These are phyloP conservation scores for Paxillus rubicundulus DNA, from an alignment of 768 basidiomycete species.

Conservation along the genomic window DNA sequence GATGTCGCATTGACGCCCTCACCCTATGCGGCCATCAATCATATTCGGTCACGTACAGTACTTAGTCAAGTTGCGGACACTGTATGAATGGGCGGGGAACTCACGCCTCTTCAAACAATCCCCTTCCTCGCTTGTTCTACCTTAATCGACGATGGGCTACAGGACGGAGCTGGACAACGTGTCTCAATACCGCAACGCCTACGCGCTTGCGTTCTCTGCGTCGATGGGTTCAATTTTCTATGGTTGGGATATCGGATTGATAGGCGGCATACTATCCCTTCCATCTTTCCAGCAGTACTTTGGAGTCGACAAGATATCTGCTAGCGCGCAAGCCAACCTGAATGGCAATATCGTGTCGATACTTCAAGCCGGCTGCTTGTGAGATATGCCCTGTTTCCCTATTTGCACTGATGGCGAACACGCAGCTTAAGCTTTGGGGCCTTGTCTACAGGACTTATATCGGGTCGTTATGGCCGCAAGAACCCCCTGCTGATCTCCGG, in stretches of 20 bases:
- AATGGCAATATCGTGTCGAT: constrained; percentile 53
- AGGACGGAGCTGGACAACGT: constrained; percentile 22
- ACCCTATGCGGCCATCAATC: neutral
- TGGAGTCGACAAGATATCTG: constrained; percentile 39
- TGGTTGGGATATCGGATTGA: constrained; percentile 50
- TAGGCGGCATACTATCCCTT: constrained; percentile 48
- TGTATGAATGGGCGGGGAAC: neutral
- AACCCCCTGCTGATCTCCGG: constrained; percentile 44
- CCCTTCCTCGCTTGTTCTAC: neutral
- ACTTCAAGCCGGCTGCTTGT: constrained; percentile 50
- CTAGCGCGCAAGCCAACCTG: constrained; percentile 39
- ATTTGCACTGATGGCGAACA: neutral
- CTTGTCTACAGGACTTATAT: constrained; percentile 38
- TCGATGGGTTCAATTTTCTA: constrained; percentile 49
- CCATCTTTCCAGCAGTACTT: constrained; percentile 48
- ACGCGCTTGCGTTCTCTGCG: constrained; percentile 43
- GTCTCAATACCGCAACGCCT: constrained; percentile 42
- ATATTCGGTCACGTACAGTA: neutral
- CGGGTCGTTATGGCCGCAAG: constrained; percentile 46
- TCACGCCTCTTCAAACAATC: neutral
- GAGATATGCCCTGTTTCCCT: constrained; percentile 13
- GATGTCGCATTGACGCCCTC: too few relatives aligned
- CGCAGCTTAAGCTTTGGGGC: constrained; percentile 42
- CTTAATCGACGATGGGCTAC: constrained; percentile 23
- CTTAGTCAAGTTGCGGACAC: too few relatives aligned